phyloP scores from a whole-genome alignment of 1,139 yeast species.

The Candida mesenterica region DNA sequence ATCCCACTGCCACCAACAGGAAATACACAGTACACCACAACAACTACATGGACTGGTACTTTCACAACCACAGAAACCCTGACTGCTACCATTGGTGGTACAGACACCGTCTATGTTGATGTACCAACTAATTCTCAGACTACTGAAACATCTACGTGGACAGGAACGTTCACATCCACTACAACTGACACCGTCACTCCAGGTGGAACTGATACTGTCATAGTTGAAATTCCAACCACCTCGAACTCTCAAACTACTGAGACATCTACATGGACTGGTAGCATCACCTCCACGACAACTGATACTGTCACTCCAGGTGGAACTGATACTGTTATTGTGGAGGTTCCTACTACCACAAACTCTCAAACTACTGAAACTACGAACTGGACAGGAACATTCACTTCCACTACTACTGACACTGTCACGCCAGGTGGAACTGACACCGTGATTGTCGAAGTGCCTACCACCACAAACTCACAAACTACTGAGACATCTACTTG shows the following conservation, averaged over 20 bases:
- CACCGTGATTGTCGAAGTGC: conserved; percentile 1
- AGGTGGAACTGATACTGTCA: neutral
- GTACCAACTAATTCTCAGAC: neutral
- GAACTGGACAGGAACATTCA: neutral
- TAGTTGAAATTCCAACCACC: neutral
- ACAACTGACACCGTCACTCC: neutral
- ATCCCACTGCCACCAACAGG: neutral
- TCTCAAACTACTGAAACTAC: neutral
- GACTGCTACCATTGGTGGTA: neutral
- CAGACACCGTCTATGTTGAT: neutral
- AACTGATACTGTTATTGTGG: neutral
- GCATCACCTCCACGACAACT: neutral
- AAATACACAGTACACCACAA: neutral
- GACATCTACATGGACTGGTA: conserved; percentile 1
- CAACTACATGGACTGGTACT: neutral
- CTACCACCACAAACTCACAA: neutral
- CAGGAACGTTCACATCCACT: neutral
- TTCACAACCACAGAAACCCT: neutral
- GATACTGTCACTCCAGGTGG: neutral
- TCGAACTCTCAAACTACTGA: neutral
- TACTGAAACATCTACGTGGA: neutral
- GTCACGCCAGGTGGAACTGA: conserved; percentile 1
- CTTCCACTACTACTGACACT: neutral
- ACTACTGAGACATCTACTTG: neutral
- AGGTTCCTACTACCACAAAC: neutral